Base-by-base conservation (phyloP, 495 filamentous ascomycete species). In the Lasiosphaeria miniovina region DNA sequence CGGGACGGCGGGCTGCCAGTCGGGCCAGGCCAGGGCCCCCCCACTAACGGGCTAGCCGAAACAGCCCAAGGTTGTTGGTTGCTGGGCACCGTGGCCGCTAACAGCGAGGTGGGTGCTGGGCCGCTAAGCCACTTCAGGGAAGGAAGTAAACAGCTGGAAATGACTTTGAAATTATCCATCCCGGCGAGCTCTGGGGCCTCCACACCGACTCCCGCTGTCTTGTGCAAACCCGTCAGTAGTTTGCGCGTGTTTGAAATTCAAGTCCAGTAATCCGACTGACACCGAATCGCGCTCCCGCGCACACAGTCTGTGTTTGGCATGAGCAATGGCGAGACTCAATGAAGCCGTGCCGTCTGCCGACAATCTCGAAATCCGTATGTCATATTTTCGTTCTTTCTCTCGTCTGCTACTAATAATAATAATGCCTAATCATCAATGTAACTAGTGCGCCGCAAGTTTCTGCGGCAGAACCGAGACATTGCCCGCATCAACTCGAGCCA, bases 401-500 rank as follows among this genome's bases (percentile, higher is more conserved):
- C 33, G 40, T 32, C 8, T 15, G n/a, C 36, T n/a, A 36, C 36
- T 35, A 32, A 35, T 17, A 38, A 17, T 12, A 40, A 55, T 8
- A 53, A 62, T 73, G 58, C 70, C 53, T 41, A 17, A 1, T 31
- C 46, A 3, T 58, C 10, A 50, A 38, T 49, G 3, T 33, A 7
- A 7, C 6, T 49, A 96, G 91, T 96, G 41, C 93, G 91, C 69
- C 80, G 90, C 63, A 85, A 89, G 68, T 96, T 94, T 68, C 77
- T 96, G 51, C 85, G 93, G 45, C 94, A 98, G 71, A 98, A 98
- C 72, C 86, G 91, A 58, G 94, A 97, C 65, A 91, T 98, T 59
- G 92, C 92, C 58, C 82, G 88, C 68, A 85, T 86, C 61, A 98
- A 98, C 75, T 95, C 95, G 3, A 86, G 85, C 61, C 95, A 97